Base-by-base conservation (phyloP, 768 basidiomycete species). In the Suillus clintonianus region DNA sequence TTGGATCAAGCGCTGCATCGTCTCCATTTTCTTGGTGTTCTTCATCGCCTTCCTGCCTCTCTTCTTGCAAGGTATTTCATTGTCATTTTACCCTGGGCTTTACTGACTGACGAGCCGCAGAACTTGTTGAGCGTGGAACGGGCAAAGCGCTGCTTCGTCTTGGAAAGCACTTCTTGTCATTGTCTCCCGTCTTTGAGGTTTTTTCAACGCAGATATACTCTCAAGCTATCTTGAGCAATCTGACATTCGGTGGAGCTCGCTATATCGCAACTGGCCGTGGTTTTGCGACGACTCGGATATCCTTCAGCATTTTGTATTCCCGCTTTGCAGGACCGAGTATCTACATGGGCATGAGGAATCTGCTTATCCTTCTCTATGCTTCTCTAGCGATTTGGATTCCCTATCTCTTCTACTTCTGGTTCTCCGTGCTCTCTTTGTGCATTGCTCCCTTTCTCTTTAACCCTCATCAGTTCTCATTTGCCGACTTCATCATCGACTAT, bases 221-320 rank as follows among this genome's bases (percentile, higher is more conserved):
- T 67, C 92, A 99, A 75, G 91, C 97, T 64, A 97, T 99, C 75
- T 83, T 97, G 69, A 97, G 91, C 80, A 97, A 99, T 81, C 81
- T 99, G 82, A 90, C 93, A 2, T 99, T 97, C 71, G 97, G 97
- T 80, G 97, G 97, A 64, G 97, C 97, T 60, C 91, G 97, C 62
- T 99, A 99, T 76, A 99, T 99, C 67, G 97, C 97, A 51, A 99
- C 97, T 48, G 97, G 97, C 64, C 94, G 97, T 81, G 97, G 97
- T 59, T 99, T 99, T 76, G 97, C 97, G 32, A 99, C 97, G 13
- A 96, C 93, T 43, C 89, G 97, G 39, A 92, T 98, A 66, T 94
- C 89, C 34, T 99, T 99, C 85, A 90, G 89, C 71, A 97, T 98
- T 71, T 86, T 99, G 32, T 99, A 98, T 79, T 98, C 97, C 22